Evolutionary conservation across 257 asterid species (phyloP).

Genomic region (Solanum pennellii): DNA sequence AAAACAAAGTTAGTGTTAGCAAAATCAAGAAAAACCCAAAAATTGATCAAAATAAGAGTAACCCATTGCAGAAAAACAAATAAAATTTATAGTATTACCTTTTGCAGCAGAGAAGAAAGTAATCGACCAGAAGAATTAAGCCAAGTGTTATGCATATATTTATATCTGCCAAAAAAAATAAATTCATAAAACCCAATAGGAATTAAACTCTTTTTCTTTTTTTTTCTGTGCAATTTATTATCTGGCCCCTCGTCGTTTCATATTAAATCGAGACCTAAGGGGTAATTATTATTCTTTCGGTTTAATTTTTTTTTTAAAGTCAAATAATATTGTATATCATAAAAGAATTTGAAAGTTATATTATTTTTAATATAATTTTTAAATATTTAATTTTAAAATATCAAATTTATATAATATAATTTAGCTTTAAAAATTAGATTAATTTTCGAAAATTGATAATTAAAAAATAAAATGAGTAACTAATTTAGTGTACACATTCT

Average conservation of each 20-base stretch:
- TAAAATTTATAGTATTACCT: not conserved
- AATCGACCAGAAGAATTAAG: not conserved
- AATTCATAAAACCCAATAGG: not conserved
- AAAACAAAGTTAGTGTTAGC: not conserved
- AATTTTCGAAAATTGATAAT: rapidly evolving
- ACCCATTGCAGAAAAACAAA: not conserved
- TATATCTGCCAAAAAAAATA: not conserved
- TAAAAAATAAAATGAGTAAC: no score
- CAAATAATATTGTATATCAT: no score
- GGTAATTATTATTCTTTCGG: no score
- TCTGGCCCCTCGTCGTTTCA: not conserved
- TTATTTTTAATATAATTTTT: no score
- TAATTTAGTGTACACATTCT: not conserved
- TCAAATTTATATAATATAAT: no score
- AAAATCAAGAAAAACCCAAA: not conserved
- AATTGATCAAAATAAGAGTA: not conserved
- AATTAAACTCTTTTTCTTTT: not conserved
- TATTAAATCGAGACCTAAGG: not conserved
- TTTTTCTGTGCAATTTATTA: not conserved
- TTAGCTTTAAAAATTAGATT: rapidly evolving
- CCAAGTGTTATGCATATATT: not conserved
- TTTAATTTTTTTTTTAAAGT: no score
- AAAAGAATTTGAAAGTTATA: no score
- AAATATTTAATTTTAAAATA: no score
- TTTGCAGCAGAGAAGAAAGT: not conserved